Evolutionary conservation across 176 grass and related monocot species (phyloP).

Genomic region (Carex kokanica): DNA sequence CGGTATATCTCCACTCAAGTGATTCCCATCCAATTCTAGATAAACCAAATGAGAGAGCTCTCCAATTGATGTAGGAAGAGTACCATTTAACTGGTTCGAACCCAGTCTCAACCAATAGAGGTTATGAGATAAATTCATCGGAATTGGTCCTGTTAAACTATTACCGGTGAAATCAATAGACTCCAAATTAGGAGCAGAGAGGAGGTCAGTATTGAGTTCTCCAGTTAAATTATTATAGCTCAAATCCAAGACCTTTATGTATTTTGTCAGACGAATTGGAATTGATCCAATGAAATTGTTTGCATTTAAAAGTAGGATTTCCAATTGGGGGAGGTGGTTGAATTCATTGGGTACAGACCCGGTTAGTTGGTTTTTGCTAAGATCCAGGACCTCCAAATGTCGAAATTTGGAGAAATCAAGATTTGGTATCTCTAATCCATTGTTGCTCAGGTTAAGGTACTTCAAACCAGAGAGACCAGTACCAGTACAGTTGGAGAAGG

Average conservation of each 20-base stretch:
- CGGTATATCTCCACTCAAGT: constrained; percentile 31
- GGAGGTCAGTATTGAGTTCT: constrained; percentile 31
- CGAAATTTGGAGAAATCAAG: constrained; percentile 30
- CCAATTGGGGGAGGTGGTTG: constrained; percentile 26
- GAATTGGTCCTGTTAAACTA: constrained; percentile 21
- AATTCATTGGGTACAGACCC: constrained; percentile 34
- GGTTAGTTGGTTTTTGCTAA: constrained; percentile 43
- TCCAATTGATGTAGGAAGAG: constrained; percentile 34
- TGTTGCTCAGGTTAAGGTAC: constrained; percentile 49
- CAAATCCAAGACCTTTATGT: constrained; percentile 54
- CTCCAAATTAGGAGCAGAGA: constrained; percentile 18
- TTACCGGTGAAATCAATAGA: constrained; percentile 48
- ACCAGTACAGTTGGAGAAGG: constrained; percentile 32
- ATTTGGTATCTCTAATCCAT: not conserved
- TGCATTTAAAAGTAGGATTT: constrained; percentile 43
- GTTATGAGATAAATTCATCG: not conserved
- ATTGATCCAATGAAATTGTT: constrained; percentile 38
- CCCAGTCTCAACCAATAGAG: constrained; percentile 48
- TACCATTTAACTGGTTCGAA: constrained; percentile 28
- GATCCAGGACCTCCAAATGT: constrained; percentile 51
- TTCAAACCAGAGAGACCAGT: constrained; percentile 11
- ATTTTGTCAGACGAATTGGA: constrained; percentile 22
- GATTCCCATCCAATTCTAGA: constrained; percentile 62
- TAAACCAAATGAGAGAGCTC: constrained; percentile 6
- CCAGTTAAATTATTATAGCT: constrained; percentile 50